Percentiles rank a stretch among this genome's conserved stretches.
Conservation (phyloP, 2,329 filamentous ascomycete genomes). For the Cladophialophora carrionii region DNA sequence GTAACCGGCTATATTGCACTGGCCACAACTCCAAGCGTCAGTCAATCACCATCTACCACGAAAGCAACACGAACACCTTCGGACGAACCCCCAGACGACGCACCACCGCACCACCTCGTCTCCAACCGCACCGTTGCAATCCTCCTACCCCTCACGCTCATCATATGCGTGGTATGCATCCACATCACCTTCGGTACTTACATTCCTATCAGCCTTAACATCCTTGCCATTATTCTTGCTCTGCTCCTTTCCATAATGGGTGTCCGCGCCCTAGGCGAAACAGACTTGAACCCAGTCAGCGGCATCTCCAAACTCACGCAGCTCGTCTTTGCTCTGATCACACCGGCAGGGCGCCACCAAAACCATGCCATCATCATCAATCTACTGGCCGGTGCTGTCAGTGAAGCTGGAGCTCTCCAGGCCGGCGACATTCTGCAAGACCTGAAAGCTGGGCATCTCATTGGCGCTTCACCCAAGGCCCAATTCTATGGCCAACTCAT, state of each 20-base stretch:
- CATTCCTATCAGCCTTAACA: slow-evolving; percentile 75
- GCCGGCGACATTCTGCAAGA: slow-evolving; percentile 97
- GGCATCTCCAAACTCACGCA: slow-evolving; percentile 97
- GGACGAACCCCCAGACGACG: slow-evolving; percentile 68
- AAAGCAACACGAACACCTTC: slow-evolving; percentile 20
- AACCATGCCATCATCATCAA: slow-evolving; percentile 93
- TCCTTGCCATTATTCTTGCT: slow-evolving; percentile 81
- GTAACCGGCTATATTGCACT: slow-evolving; percentile 27
- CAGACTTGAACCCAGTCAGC: slow-evolving; percentile 92
- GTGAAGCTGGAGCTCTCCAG: slow-evolving; percentile 82
- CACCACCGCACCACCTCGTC: slow-evolving; percentile 80
- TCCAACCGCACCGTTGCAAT: slow-evolving; percentile 70
- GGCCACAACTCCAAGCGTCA: background rate
- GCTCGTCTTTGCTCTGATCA: slow-evolving; percentile 88
- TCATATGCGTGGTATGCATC: slow-evolving; percentile 79
- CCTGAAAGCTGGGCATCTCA: slow-evolving; percentile 89
- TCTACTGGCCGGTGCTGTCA: slow-evolving; percentile 86
- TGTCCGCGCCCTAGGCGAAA: slow-evolving; percentile 71
- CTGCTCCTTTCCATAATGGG: slow-evolving; percentile 69
- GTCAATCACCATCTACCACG: slow-evolving; percentile 8
- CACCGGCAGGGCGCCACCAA: slow-evolving; percentile 76
- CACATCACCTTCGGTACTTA: slow-evolving; percentile 80
- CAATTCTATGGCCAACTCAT: slow-evolving; percentile 98
- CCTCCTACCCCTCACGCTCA: slow-evolving; percentile 74
- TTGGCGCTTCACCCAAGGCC: slow-evolving; percentile 88